Evolutionary conservation across 2,329 filamentous ascomycete species (phyloP).

Genomic region (Sporothrix globosa): DNA sequence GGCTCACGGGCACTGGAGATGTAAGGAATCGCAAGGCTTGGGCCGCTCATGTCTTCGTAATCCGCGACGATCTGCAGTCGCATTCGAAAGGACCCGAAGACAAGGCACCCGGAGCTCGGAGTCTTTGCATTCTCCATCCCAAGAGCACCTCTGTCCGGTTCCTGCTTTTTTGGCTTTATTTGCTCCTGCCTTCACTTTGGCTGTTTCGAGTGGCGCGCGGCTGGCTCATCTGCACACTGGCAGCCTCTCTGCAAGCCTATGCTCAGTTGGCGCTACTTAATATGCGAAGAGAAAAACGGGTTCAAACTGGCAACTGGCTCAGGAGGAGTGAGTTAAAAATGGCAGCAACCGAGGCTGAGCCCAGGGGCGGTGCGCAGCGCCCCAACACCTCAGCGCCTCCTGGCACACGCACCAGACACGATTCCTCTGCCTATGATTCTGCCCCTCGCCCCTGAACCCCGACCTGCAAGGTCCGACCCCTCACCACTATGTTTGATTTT

Average conservation of each 20-base stretch:
- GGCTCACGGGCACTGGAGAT: too few species aligned
- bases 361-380: conserved; percentile 23
- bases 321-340: conserved; percentile 10
- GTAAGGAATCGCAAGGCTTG: too few species aligned
- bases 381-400: neutral
- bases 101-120: neutral
- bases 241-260: too few species aligned
- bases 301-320: neutral
- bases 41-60: too few species aligned
- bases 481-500: neutral
- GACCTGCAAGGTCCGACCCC: neutral
- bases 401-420: neutral
- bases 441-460: neutral
- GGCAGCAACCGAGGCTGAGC: conserved; percentile 20
- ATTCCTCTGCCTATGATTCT: neutral
- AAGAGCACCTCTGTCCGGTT: neutral
- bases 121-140: neutral
- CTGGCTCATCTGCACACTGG: conserved; percentile 5
- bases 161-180: neutral
- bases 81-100: neutral
- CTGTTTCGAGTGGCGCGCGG: conserved; percentile 22
- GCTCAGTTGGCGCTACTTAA: neutral
- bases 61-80: too few species aligned
- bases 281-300: neutral
- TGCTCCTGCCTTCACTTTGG: neutral